Evolutionary conservation across 305 asterid genomes (phyloP), one percentile per base, ranked within the genome.

Genomic region (Solanum hybrid): DNA sequence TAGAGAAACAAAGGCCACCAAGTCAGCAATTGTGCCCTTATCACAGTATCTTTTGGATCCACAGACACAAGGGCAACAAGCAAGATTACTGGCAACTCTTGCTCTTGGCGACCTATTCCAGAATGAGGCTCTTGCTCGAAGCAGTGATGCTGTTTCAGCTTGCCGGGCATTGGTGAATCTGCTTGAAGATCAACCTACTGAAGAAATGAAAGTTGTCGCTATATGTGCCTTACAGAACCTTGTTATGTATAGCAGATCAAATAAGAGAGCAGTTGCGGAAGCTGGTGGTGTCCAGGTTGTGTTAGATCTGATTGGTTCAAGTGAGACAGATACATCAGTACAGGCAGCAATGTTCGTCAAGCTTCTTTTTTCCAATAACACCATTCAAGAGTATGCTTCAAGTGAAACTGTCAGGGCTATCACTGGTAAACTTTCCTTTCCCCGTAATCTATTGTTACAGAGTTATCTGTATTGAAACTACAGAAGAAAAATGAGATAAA

Each of bases 251-350:
- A 97, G 99, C 91, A 91, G 99, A 90, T 98, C 96, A 66, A 98
- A 98, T 90, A 97, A 95, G 92, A 93, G 99, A 93, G 99, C 99
- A 3, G 99, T 98, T 91, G 99, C 99, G 19, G 99, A 98, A 96
- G 99, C 99, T 78, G 99, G 99, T 88, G 99, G 99, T 17, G 99
- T 98, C 88, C 99, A 98, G 94, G 99, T 96, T 90, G 99, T 98
- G 90, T 96, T 97, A n/a, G 99, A 97, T 92, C 95, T 98, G 87
- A 98, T 98, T 88, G 96, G 99, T 90, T 95, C 99, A 64, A 95
- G 99, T 89, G 98, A 96, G 90, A 96, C 98, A 7, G 99, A 98
- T 7, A 98, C 99, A 71, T 96, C 99, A 31, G 93, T 96, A 88
- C 99, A 97, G 94, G 99, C 99, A 24, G 97, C 99, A 32, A 98